Base-by-base conservation (phyloP, 1,284 basidiomycete genomes). In the Stereum hirsutum region DNA sequence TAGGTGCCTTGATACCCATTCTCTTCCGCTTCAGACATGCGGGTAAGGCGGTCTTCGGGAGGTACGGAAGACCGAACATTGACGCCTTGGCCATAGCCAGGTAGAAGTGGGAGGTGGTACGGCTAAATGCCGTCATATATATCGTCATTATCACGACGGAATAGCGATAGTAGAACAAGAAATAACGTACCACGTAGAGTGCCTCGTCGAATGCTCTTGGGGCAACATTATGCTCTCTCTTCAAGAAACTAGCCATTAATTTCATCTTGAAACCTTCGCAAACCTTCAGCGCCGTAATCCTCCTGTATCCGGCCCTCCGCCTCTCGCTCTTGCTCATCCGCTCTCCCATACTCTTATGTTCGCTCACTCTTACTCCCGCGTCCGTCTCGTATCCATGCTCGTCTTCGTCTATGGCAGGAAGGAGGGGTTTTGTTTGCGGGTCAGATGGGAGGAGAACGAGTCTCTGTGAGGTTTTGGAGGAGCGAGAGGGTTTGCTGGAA, bases 191-290 rank as follows among this genome's bases (percentile, higher is more conserved):
- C 39, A 83, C 88, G 64, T 94, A 97, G 49, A 92, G 67, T 2
- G 92, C 93, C 61, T 97, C 93, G 58, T 97, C 93, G 56, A 90
- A 97, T 1, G 92, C 76, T 44, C 93, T 72, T 0, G 93, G 91
- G 1, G 75, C 72, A 8, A 95, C 91, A 42, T 93, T 94, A 58
- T 97, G 94, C 58, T 97, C 94, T 42, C 93, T 70, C 60, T 93
- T 93, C 57, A 96, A 59, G 55, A 94, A 96, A 5, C 82, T 81
- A 6, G 81, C 74, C 17, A 93, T 63, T 1, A 86, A 63, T 58
- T 89, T 91, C 74, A 89, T 82, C 53, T 80, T 81, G 58, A 92
- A 82, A 1, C 72, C 74, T 50, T 92, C 87, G 2, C 89, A 88
- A 5, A 94, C 74, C 49, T 86, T 92, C 60, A 94, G 96, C 5